Evolutionary conservation across 805 yeast genomes (phyloP).

Genomic region (Wilhelminamyces savonicus): DNA sequence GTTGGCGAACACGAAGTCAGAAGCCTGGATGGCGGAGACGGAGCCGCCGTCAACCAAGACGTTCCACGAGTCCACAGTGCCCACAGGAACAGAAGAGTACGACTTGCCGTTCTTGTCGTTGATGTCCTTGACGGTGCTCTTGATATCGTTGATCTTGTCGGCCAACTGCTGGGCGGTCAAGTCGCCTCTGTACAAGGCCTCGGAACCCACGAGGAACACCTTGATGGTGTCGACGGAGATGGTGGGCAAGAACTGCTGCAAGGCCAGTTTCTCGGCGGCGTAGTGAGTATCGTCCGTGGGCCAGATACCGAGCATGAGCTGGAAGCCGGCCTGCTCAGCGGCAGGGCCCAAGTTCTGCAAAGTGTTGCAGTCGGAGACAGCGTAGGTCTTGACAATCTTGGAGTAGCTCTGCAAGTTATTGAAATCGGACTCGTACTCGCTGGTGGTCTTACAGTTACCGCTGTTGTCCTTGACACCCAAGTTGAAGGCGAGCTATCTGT

Average conservation of each 20-base stretch:
- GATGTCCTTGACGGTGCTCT: slow-evolving; percentile 51
- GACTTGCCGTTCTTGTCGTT: slow-evolving; percentile 78
- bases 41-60: slow-evolving; percentile 75
- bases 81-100: slow-evolving; percentile 68
- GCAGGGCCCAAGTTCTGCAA: slow-evolving; percentile 81
- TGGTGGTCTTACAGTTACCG: slow-evolving; percentile 70
- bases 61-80: slow-evolving; percentile 96
- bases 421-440: slow-evolving; percentile 68
- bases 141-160: slow-evolving; percentile 54
- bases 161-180: slow-evolving; percentile 73
- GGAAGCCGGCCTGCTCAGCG: slow-evolving; percentile 71
- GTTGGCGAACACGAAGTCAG: slow-evolving; percentile 86
- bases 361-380: slow-evolving; percentile 92
- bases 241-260: slow-evolving; percentile 62
- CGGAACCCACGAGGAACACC: slow-evolving; percentile 88
- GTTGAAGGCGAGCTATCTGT: slow-evolving; percentile 68
- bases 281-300: slow-evolving; percentile 83
- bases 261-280: slow-evolving; percentile 66
- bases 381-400: slow-evolving; percentile 72
- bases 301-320: slow-evolving; percentile 84
- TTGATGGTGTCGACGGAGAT: slow-evolving; percentile 64
- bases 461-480: slow-evolving; percentile 73
- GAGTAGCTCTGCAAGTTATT: slow-evolving; percentile 53
- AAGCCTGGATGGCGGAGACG: slow-evolving; percentile 64
- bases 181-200: slow-evolving; percentile 89